phyloP scores from a whole-genome alignment of 1,284 basidiomycete genomes.

The Heterobasidion parviporum region DNA sequence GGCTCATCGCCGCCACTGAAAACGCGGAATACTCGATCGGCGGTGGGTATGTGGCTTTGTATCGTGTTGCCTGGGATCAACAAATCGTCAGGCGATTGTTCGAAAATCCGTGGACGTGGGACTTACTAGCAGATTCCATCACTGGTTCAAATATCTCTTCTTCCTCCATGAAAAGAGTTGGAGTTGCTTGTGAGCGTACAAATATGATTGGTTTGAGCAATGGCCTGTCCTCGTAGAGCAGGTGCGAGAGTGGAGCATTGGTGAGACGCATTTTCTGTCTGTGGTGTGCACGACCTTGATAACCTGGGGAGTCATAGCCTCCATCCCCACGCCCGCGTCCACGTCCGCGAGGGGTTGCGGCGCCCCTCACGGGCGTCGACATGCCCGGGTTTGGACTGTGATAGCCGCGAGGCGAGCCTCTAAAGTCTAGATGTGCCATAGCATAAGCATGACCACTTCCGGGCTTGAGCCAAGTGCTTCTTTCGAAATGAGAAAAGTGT shows the following conservation, averaged over 20 bases:
- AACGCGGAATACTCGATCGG: slow-evolving; percentile 48
- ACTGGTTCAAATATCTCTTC: slow-evolving; percentile 60
- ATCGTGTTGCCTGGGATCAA: slow-evolving; percentile 32
- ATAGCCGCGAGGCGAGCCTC: not conserved
- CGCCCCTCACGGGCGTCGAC: slow-evolving; percentile 1
- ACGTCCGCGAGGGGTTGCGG: not conserved
- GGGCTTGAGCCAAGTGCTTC: not conserved
- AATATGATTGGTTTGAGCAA: slow-evolving; percentile 57
- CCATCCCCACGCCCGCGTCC: slow-evolving; percentile 7
- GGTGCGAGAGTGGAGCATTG: slow-evolving; percentile 41
- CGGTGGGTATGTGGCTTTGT: slow-evolving; percentile 54
- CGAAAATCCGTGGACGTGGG: not conserved
- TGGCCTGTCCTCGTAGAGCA: slow-evolving; percentile 51
- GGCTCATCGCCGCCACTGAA: slow-evolving; percentile 37
- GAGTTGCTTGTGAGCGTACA: slow-evolving; percentile 49
- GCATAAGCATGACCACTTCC: not conserved
- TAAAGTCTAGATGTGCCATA: not conserved
- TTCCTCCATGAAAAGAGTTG: slow-evolving; percentile 51
- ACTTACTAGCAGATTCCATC: slow-evolving; percentile 44
- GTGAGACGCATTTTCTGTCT: slow-evolving; percentile 18
- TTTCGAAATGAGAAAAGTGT: not conserved
- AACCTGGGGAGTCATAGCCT: not conserved
- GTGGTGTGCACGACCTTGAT: no score
- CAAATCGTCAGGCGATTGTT: not conserved
- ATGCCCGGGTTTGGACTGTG: not conserved